Conservation (phyloP, 2,329 filamentous ascomycete species). For the Alternaria sp. region DNA sequence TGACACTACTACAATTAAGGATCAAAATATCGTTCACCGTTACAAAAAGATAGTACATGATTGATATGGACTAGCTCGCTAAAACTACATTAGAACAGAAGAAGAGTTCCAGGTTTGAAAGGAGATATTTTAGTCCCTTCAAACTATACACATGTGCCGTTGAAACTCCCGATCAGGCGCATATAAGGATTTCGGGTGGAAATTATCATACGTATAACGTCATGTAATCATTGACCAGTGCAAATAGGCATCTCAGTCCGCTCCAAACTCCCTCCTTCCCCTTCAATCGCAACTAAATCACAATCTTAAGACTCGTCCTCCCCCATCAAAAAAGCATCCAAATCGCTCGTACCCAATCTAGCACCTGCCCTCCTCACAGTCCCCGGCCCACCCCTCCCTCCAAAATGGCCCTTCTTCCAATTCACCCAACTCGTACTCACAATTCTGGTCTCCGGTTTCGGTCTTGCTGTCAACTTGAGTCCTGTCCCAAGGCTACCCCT, state of each 20-base stretch:
- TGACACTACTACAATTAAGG: neutral
- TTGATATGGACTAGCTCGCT: no score
- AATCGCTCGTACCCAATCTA: constrained; percentile 3
- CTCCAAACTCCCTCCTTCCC: neutral
- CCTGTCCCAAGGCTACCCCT: constrained; percentile 29
- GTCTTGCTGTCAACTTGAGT: constrained; percentile 22
- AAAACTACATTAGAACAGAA: neutral
- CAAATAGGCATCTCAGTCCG: neutral
- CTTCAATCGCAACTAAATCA: neutral
- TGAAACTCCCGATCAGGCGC: neutral
- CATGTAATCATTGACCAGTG: neutral
- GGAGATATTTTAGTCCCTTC: neutral
- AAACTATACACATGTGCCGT: neutral
- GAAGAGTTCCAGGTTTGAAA: neutral
- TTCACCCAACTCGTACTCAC: constrained; percentile 41
- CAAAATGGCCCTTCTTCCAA: constrained; percentile 25
- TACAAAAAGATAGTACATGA: neutral
- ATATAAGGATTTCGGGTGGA: neutral
- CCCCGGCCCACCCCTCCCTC: neutral
- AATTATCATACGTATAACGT: neutral
- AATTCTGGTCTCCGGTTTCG: constrained; percentile 28
- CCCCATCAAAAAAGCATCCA: constrained; percentile 18
- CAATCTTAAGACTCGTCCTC: neutral
- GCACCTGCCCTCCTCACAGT: constrained; percentile 9
- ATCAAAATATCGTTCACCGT: neutral